A percentile compares a stretch with the other conserved stretches of the same genome.
Conservation (phyloP, 805 yeast genomes). For the Nematodospora valgi region DNA sequence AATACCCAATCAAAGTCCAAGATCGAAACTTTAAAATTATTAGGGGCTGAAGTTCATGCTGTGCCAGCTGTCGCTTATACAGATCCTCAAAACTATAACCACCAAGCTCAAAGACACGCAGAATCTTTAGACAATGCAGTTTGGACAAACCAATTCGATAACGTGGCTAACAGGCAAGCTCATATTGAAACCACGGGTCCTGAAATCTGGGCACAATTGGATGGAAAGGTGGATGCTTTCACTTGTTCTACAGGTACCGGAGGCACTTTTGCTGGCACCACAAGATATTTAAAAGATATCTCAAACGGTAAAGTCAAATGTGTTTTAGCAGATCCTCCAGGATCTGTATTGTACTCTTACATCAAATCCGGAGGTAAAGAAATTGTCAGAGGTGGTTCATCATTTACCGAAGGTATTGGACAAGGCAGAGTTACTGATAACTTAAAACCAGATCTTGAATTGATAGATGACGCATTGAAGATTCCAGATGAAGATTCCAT, state of each 20-base stretch:
- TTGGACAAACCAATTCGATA: slow-evolving; percentile 93
- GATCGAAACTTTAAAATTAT: slow-evolving; percentile 64
- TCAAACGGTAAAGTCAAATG: slow-evolving; percentile 60
- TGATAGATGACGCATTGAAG: slow-evolving; percentile 76
- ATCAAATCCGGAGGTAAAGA: slow-evolving; percentile 67
- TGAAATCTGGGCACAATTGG: slow-evolving; percentile 82
- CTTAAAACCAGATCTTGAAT: slow-evolving; percentile 64
- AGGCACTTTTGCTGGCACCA: slow-evolving; percentile 85
- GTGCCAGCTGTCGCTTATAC: slow-evolving; percentile 84
- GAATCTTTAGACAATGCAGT: slow-evolving; percentile 72
- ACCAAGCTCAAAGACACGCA: slow-evolving; percentile 83
- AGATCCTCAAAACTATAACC: slow-evolving; percentile 83
- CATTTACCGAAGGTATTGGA: slow-evolving; percentile 95
- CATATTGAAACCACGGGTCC: slow-evolving; percentile 92
- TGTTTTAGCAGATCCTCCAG: slow-evolving; percentile 90
- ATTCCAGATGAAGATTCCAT: slow-evolving; percentile 80
- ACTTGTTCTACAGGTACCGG: slow-evolving; percentile 93
- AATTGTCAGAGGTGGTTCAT: slow-evolving; percentile 71
- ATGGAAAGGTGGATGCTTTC: slow-evolving; percentile 77
- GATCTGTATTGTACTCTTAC: slow-evolving; percentile 78
- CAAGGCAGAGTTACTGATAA: slow-evolving; percentile 91
- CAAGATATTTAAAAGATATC: slow-evolving; percentile 71
- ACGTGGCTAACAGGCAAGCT: slow-evolving; percentile 81
- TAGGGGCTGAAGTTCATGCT: slow-evolving; percentile 86
- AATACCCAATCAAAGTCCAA: slow-evolving; percentile 81